Conservation (phyloP, 345 rosid genomes). For the Eucalyptus curtisii region DNA sequence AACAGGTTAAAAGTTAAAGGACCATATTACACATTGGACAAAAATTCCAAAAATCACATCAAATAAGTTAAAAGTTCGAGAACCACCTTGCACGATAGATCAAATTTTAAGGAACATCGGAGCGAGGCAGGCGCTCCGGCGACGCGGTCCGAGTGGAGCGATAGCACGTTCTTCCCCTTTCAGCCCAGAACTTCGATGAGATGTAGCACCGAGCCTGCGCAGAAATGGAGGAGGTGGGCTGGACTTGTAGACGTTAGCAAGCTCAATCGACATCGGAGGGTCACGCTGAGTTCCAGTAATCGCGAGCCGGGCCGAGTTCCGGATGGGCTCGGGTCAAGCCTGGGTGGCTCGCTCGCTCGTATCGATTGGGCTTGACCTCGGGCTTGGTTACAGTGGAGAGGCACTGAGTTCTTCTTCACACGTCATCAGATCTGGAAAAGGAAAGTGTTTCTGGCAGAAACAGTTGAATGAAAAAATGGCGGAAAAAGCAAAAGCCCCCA, state of each 20-base stretch:
- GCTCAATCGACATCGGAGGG: neutral
- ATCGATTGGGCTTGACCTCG: neutral
- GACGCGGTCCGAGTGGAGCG: rapidly evolving
- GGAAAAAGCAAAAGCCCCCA: neutral
- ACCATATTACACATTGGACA: rapidly evolving
- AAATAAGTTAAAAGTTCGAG: rapidly evolving
- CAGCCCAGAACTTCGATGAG: neutral
- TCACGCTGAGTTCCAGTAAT: rapidly evolving
- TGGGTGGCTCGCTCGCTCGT: neutral
- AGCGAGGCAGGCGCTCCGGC: neutral
- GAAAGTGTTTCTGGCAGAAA: rapidly evolving
- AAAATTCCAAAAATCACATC: rapidly evolving
- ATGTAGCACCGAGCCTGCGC: neutral
- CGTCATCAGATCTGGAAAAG: neutral
- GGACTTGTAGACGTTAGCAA: neutral
- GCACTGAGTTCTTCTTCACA: neutral
- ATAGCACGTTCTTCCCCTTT: neutral
- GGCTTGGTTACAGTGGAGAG: neutral
- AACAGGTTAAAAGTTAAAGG: rapidly evolving
- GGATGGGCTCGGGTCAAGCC: neutral
- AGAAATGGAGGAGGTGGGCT: neutral
- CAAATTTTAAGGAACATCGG: rapidly evolving
- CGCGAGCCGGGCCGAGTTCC: neutral
- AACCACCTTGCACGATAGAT: rapidly evolving
- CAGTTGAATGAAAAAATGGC: neutral